Evolutionary conservation across 345 rosid species (phyloP).

Genomic region (Firmiana major): DNA sequence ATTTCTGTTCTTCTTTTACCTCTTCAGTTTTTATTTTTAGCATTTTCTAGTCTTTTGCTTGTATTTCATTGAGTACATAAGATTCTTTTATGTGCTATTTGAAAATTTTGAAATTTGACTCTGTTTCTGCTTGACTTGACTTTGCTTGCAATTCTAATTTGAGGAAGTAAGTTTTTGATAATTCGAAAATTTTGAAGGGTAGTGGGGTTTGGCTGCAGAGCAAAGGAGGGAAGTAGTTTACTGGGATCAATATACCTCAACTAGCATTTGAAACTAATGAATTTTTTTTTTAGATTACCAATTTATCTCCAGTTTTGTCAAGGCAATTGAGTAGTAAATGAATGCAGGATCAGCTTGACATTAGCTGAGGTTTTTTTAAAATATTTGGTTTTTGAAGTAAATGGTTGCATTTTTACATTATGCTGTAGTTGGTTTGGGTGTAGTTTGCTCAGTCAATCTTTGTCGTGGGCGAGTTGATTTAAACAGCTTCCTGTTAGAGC

Average conservation of each 20-base stretch:
- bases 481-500: background rate
- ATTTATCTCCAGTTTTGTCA: background rate
- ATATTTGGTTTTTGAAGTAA: background rate
- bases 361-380: background rate
- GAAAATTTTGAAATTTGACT: conserved; percentile 6
- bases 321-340: background rate
- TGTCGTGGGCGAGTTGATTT: background rate
- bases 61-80: background rate
- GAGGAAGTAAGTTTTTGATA: background rate
- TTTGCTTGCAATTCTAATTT: background rate
- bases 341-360: background rate
- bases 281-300: background rate
- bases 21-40: background rate
- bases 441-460: background rate
- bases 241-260: background rate
- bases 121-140: background rate
- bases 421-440: background rate
- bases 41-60: background rate
- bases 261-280: background rate
- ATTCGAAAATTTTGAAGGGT: background rate
- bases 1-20: background rate
- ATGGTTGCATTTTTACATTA: background rate
- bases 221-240: background rate
- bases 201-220: background rate
- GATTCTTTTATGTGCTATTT: background rate